Percentiles rank a stretch among this genome's conserved stretches.
These are phyloP conservation scores for Ophiocordyceps camponoti-leonardi DNA, from an alignment of 2,329 filamentous ascomycete species.

Conservation along the genomic window DNA sequence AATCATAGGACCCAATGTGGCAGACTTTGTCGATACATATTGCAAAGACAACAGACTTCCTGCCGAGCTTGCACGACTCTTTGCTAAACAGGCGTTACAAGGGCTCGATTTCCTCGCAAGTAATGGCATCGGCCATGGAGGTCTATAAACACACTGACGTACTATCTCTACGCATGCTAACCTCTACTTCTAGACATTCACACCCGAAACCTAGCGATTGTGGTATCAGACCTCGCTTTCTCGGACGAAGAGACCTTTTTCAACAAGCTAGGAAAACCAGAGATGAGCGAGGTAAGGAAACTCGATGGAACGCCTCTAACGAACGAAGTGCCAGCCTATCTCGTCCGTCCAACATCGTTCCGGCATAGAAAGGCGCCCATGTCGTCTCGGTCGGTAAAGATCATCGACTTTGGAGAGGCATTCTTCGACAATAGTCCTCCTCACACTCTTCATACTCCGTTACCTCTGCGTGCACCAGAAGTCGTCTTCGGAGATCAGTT, in stretches of 20 bases:
- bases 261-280: conserved; percentile 1
- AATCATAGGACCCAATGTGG: no score
- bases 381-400: conserved; percentile 3
- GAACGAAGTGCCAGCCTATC: conserved; percentile 1
- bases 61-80: no score
- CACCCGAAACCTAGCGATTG: conserved; percentile 5
- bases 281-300: conserved; percentile 2
- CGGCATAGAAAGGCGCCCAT: neutral
- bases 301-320: conserved; percentile 1
- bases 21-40: no score
- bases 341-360: conserved; percentile 4
- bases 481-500: conserved; percentile 6
- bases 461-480: conserved; percentile 6
- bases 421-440: conserved; percentile 3
- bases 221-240: neutral
- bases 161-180: neutral
- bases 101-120: conserved; percentile 1
- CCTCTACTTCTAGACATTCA: conserved; percentile 4
- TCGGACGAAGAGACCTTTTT: conserved; percentile 3
- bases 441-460: conserved; percentile 2
- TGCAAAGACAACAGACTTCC: no score
- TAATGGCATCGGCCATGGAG: conserved; percentile 6
- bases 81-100: no score
- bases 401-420: conserved; percentile 8
- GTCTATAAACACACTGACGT: neutral